These are phyloP conservation scores for Fusarium concolor DNA, from an alignment of 2,329 filamentous ascomycete species.

Conservation along the genomic window DNA sequence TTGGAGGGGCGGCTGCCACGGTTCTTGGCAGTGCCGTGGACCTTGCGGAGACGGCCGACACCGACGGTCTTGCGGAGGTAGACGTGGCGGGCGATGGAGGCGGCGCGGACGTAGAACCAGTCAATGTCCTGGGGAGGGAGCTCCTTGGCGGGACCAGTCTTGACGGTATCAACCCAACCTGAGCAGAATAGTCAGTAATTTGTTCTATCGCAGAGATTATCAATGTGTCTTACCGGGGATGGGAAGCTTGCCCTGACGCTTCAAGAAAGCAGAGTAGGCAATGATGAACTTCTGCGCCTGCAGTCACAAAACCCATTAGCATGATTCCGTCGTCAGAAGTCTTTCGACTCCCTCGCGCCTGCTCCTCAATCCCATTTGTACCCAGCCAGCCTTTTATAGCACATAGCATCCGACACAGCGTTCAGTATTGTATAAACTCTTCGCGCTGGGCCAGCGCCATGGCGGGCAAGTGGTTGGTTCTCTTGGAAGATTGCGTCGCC, in stretches of 20 bases:
- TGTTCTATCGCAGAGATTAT: rapidly evolving
- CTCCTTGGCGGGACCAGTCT: conserved; percentile 97
- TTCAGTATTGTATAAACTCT: conserved; percentile 22
- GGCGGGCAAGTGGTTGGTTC: conserved; percentile 39
- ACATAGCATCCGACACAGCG: conserved; percentile 37
- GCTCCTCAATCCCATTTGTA: conserved; percentile 61
- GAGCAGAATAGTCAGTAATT: conserved; percentile 17
- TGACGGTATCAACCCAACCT: conserved; percentile 99
- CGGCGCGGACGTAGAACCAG: conserved; percentile 94
- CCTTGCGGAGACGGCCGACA: conserved; percentile 96
- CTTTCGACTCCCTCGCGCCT: conserved; percentile 79
- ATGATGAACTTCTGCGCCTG: conserved; percentile 91
- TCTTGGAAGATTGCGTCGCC: conserved; percentile 47
- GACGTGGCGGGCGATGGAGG: conserved; percentile 95
- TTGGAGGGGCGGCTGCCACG: conserved; percentile 89
- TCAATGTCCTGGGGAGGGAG: conserved; percentile 97
- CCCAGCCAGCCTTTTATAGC: conserved; percentile 30
- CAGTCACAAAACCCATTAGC: conserved; percentile 68
- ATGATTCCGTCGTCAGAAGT: conserved; percentile 79
- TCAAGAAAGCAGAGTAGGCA: conserved; percentile 88
- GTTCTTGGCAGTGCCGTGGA: conserved; percentile 97
- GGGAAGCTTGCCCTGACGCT: conserved; percentile 92
- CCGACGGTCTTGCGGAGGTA: conserved; percentile 99
- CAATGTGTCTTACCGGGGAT: conserved; percentile 77
- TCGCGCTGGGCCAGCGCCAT: conserved; percentile 40